These are phyloP conservation scores for Solanum paucissectum DNA, from an alignment of 257 asterid genomes.

Conservation along the genomic window DNA sequence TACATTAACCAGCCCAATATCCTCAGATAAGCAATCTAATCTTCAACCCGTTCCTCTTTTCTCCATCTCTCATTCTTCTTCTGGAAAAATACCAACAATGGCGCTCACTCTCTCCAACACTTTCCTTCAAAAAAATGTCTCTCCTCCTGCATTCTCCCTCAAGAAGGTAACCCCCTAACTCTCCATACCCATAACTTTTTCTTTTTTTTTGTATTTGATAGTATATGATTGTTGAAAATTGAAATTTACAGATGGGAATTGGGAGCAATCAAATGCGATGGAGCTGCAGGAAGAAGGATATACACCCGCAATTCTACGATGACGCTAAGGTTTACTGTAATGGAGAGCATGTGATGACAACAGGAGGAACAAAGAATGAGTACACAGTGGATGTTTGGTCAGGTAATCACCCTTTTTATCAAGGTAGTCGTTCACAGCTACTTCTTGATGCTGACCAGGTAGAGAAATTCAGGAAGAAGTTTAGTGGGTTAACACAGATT, in stretches of 20 bases:
- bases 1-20: background rate
- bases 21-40: background rate
- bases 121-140: slow-evolving; percentile 40
- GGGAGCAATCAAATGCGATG: slow-evolving; percentile 42
- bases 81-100: slow-evolving; percentile 24
- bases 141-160: slow-evolving; percentile 22
- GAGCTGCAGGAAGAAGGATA: slow-evolving; percentile 83
- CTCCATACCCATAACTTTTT: background rate
- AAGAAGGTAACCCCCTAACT: slow-evolving; percentile 25
- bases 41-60: background rate
- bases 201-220: background rate
- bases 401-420: slow-evolving; percentile 89
- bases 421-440: slow-evolving; percentile 57
- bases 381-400: slow-evolving; percentile 95
- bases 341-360: slow-evolving; percentile 89
- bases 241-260: slow-evolving; percentile 25
- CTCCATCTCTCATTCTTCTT: background rate
- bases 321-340: slow-evolving; percentile 87
- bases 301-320: slow-evolving; percentile 72
- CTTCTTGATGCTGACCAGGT: slow-evolving; percentile 77
- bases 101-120: slow-evolving; percentile 60
- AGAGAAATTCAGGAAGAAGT: slow-evolving; percentile 77
- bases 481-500: slow-evolving; percentile 37
- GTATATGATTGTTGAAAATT: background rate
- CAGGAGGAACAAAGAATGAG: slow-evolving; percentile 92